Evolutionary conservation across 1,139 yeast species (phyloP).

Genomic region (Yarrowia galli): DNA sequence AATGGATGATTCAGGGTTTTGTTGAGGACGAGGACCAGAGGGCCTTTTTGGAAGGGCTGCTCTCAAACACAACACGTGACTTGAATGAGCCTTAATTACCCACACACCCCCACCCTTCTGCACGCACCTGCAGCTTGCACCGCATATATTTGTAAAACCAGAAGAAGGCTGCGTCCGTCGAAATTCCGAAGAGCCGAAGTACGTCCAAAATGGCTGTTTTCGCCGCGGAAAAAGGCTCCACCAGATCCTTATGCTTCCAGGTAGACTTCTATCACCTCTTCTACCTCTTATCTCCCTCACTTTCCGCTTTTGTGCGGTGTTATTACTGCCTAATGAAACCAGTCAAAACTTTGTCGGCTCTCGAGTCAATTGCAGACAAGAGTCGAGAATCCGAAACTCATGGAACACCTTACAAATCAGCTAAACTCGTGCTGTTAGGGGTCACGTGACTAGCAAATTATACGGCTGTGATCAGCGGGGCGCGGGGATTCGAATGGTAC

Average conservation of each 20-base stretch:
- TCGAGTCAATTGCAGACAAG: slow-evolving; percentile 3
- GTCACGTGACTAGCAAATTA: background rate
- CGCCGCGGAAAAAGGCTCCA: too few relatives aligned
- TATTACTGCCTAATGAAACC: background rate
- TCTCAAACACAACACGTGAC: too few relatives aligned
- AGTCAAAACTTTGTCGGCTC: slow-evolving; percentile 2
- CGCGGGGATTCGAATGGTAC: background rate
- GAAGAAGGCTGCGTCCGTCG: slow-evolving; percentile 6
- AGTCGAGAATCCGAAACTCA: background rate
- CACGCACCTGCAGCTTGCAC: slow-evolving; percentile 29
- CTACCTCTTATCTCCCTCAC: background rate
- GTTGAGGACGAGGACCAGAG: too few relatives aligned
- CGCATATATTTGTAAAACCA: background rate
- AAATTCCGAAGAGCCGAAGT: slow-evolving; percentile 5
- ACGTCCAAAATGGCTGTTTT: background rate
- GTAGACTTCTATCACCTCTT: too few relatives aligned
- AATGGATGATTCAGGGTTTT: too few relatives aligned
- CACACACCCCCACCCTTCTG: background rate
- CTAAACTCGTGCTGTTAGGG: too few relatives aligned
- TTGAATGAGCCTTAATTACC: too few relatives aligned
- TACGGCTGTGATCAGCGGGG: too few relatives aligned
- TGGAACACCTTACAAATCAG: background rate
- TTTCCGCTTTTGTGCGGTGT: too few relatives aligned
- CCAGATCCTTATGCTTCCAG: too few relatives aligned
- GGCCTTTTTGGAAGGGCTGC: too few relatives aligned